A percentile compares a stretch with the other conserved stretches of the same genome.
Conservation (phyloP, 1,284 basidiomycete species). For the Tausonia pullulans region DNA sequence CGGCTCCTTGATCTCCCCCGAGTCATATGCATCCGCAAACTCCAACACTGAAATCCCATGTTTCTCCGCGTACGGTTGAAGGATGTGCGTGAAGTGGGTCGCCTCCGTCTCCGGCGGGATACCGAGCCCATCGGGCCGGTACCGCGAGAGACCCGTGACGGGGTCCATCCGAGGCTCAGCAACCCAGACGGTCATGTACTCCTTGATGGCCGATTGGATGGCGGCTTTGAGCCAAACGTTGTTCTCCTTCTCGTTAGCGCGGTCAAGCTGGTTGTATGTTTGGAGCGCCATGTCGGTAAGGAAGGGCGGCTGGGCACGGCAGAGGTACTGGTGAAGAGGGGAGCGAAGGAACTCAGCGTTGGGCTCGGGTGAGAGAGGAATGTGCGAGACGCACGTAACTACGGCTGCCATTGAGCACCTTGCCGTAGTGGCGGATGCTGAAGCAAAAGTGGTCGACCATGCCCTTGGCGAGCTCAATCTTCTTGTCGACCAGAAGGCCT, state of each 20-base stretch:
- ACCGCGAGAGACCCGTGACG: conserved; percentile 85
- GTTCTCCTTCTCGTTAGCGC: conserved; percentile 68
- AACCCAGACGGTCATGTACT: conserved; percentile 97
- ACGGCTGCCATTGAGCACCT: conserved; percentile 36
- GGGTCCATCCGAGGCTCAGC: conserved; percentile 83
- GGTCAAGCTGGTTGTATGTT: conserved; percentile 90
- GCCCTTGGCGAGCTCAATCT: conserved; percentile 84
- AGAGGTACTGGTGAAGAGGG: conserved; percentile 60
- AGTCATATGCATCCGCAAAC: conserved; percentile 93
- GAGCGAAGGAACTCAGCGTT: not conserved
- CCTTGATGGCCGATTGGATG: conserved; percentile 93
- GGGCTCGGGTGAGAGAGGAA: not conserved
- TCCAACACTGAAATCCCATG: conserved; percentile 92
- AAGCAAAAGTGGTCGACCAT: conserved; percentile 99
- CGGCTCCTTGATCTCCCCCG: conserved; percentile 71
- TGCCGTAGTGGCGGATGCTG: conserved; percentile 86
- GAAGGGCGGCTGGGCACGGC: conserved; percentile 94
- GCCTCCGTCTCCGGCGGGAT: conserved; percentile 98
- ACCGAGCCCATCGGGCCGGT: conserved; percentile 84
- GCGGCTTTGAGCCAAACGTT: conserved; percentile 86
- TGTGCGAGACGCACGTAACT: conserved; percentile 24
- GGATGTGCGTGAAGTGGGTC: conserved; percentile 91
- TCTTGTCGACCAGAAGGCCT: conserved; percentile 86
- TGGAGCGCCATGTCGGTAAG: conserved; percentile 96
- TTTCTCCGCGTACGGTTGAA: conserved; percentile 88